These are phyloP conservation scores for Alternaria angustiovoidea DNA, from an alignment of 2,329 filamentous ascomycete species.

Conservation along the genomic window DNA sequence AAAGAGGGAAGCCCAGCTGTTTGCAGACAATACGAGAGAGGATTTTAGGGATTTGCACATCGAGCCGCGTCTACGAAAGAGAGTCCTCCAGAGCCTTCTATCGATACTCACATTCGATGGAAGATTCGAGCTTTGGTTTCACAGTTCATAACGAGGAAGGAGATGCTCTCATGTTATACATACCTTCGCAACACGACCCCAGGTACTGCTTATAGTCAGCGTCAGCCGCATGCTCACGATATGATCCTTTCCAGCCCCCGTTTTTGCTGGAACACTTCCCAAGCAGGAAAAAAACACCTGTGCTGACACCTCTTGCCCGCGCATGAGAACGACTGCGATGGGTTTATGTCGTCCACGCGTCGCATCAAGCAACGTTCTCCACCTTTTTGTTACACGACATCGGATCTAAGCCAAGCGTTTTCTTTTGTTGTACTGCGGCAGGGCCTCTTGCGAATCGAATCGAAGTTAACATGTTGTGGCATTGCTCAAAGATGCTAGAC, in stretches of 20 bases:
- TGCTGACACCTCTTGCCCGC: background rate
- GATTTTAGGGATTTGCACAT: slow-evolving; percentile 39
- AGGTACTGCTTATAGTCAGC: background rate
- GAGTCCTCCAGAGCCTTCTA: slow-evolving; percentile 48
- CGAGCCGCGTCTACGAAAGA: slow-evolving; percentile 41
- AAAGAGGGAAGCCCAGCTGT: slow-evolving; percentile 37
- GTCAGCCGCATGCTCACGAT: background rate
- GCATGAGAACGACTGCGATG: background rate
- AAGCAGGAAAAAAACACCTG: background rate
- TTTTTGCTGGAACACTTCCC: background rate
- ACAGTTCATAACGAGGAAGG: background rate
- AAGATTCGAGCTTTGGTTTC: background rate
- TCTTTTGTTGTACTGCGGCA: background rate
- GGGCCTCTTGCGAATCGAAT: background rate
- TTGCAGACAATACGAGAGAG: slow-evolving; percentile 37
- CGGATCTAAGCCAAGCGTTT: background rate
- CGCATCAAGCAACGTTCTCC: background rate
- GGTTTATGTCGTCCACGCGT: background rate
- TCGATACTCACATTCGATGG: slow-evolving; percentile 43
- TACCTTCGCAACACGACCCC: background rate
- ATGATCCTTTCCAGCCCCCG: background rate
- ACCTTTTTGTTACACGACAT: background rate
- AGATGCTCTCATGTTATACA: background rate
- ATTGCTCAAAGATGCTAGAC: background rate
- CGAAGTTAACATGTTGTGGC: background rate